Evolutionary conservation across 768 basidiomycete genomes (phyloP).

Genomic region (Antrodiella citrinella): DNA sequence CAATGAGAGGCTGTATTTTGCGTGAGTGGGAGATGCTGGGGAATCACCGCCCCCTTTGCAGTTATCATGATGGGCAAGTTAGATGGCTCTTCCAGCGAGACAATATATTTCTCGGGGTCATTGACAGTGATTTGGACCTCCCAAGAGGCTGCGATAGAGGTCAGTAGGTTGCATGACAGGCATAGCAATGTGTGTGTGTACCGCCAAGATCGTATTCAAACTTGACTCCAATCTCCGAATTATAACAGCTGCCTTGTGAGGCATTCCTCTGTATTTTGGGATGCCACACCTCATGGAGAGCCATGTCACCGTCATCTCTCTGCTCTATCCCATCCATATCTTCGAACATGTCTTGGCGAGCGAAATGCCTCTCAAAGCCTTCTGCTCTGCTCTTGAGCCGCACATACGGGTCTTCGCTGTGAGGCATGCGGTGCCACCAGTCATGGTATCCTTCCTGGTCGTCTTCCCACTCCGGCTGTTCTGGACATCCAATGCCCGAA

Average conservation of each 20-base stretch:
- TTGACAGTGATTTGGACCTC: conserved; percentile 20
- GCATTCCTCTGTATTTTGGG: conserved; percentile 11
- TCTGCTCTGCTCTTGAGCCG: neutral
- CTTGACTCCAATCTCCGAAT: conserved; percentile 16
- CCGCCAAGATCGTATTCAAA: conserved; percentile 19
- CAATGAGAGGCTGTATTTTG: conserved; percentile 16
- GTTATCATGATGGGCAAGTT: conserved; percentile 15
- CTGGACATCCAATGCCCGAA: conserved; percentile 1
- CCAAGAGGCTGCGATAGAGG: conserved; percentile 13
- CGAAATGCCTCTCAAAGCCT: neutral
- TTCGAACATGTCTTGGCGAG: neutral
- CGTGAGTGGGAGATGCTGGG: no score
- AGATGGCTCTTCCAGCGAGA: conserved; percentile 1
- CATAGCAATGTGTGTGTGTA: neutral
- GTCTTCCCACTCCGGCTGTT: conserved; percentile 1
- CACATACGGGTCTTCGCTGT: neutral
- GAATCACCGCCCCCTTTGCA: conserved; percentile 13
- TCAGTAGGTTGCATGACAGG: neutral
- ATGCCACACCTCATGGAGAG: conserved; percentile 21
- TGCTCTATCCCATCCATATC: neutral
- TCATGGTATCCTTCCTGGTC: conserved; percentile 11
- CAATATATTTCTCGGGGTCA: conserved; percentile 1
- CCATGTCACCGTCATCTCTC: conserved; percentile 15
- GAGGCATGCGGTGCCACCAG: conserved; percentile 9
- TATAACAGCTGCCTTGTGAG: conserved; percentile 19